Conservation (phyloP, 148 eudicot species). For the Amaranthus cruentus region DNA sequence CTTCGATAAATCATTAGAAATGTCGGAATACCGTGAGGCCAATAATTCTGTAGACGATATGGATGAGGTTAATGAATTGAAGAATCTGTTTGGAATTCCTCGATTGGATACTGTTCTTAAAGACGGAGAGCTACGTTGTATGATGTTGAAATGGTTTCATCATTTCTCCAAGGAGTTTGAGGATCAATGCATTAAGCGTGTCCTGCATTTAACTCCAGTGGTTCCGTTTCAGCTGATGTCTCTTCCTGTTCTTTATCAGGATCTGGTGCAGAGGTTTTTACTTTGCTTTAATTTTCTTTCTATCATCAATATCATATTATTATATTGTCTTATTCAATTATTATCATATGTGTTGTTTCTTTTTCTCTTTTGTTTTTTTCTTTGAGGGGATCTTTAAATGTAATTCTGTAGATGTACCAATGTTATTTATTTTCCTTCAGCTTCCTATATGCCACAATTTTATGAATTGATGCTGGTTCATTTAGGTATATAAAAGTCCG, state of each 20-base stretch:
- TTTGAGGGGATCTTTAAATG: neutral
- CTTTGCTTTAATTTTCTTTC: neutral
- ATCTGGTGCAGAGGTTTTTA: constrained; percentile 79
- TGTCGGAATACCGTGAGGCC: constrained; percentile 31
- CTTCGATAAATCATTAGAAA: constrained; percentile 31
- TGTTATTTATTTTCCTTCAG: neutral
- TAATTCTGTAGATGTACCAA: neutral
- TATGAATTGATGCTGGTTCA: constrained; percentile 2
- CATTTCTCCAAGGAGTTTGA: constrained; percentile 50
- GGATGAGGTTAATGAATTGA: constrained; percentile 52
- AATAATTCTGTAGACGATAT: constrained; percentile 37
- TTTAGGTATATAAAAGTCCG: constrained; percentile 76
- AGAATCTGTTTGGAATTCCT: constrained; percentile 71
- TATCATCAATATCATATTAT: neutral
- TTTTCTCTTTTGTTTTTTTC: too few species aligned
- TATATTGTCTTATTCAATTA: too few species aligned
- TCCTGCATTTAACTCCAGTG: constrained; percentile 50
- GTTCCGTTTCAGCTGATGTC: constrained; percentile 77
- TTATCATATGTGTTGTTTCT: too few species aligned
- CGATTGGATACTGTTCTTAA: constrained; percentile 52
- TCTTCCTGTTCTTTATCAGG: constrained; percentile 80
- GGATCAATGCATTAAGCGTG: constrained; percentile 27
- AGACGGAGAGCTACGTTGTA: constrained; percentile 42
- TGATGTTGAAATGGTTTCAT: constrained; percentile 54
- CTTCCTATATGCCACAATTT: neutral